Conservation (phyloP, 257 asterid genomes). For the Solanum corneliomulleri region DNA sequence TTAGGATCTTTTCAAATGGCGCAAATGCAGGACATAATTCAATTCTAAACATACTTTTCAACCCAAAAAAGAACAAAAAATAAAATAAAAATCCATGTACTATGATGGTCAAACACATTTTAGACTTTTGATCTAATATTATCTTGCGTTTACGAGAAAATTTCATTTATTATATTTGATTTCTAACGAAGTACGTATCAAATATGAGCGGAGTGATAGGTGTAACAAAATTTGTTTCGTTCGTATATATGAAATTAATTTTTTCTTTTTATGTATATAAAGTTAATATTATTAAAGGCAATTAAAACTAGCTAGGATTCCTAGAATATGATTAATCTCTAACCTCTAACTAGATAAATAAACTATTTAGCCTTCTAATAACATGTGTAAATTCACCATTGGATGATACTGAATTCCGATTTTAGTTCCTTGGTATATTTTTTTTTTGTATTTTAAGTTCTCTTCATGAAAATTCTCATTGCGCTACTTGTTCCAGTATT, state of each 20-base stretch:
- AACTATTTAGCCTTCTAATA: too few species aligned
- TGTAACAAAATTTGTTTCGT: not conserved
- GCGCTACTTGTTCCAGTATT: not conserved
- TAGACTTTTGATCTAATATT: not conserved
- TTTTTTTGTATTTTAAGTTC: too few species aligned
- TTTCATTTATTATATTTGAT: not conserved
- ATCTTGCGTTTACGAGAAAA: too few species aligned
- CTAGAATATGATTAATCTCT: too few species aligned
- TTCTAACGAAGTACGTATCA: not conserved
- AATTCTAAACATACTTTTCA: not conserved
- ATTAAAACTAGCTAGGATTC: too few species aligned
- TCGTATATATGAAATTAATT: not conserved
- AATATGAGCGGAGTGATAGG: not conserved
- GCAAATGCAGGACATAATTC: not conserved
- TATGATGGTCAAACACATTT: not conserved
- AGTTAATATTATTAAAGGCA: too few species aligned
- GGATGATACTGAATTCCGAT: too few species aligned
- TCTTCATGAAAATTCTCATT: not conserved
- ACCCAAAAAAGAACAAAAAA: not conserved
- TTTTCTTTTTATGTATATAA: too few species aligned
- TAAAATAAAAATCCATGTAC: not conserved
- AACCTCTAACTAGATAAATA: too few species aligned
- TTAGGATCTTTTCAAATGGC: slow-evolving; percentile 9
- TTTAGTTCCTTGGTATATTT: too few species aligned
- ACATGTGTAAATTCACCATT: too few species aligned